Evolutionary conservation across 148 eudicot genomes (phyloP).

Genomic region (Chenopodium quinoa): DNA sequence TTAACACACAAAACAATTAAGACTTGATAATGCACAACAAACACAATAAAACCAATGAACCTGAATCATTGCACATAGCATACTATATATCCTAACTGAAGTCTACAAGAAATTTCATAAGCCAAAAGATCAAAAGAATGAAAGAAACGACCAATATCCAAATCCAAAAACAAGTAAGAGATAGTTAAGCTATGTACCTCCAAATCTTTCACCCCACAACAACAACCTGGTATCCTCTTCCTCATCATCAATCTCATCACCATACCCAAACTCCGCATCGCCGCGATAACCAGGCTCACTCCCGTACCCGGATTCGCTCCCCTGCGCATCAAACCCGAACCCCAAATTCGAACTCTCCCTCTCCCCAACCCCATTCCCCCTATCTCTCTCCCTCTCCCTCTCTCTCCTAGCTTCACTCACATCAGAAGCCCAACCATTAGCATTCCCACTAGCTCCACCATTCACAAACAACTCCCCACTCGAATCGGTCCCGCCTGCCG

Average conservation of each 20-base stretch:
- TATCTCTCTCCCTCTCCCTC: constrained; percentile 44
- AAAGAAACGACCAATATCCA: background rate
- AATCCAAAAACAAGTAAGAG: background rate
- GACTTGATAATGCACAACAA: background rate
- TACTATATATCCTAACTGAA: background rate
- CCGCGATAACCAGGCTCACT: constrained; percentile 90
- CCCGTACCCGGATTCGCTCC: constrained; percentile 79
- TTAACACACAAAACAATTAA: background rate
- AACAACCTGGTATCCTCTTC: constrained; percentile 63
- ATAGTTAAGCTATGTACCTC: constrained; percentile 41
- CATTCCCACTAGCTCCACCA: constrained; percentile 45
- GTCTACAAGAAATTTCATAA: background rate
- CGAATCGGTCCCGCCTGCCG: constrained; percentile 73
- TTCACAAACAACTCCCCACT: constrained; percentile 78
- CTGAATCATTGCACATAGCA: background rate
- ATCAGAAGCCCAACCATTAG: constrained; percentile 63
- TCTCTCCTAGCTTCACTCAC: constrained; percentile 63
- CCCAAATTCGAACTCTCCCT: constrained; percentile 38
- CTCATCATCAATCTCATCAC: constrained; percentile 81
- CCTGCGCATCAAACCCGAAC: constrained; percentile 48
- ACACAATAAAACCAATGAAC: background rate
- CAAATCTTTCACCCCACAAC: constrained; percentile 65
- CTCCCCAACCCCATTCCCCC: constrained; percentile 23
- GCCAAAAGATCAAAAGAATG: background rate
- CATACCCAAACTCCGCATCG: constrained; percentile 79